phyloP scores from a whole-genome alignment of 805 yeast genomes.

The Candida railenensis region DNA sequence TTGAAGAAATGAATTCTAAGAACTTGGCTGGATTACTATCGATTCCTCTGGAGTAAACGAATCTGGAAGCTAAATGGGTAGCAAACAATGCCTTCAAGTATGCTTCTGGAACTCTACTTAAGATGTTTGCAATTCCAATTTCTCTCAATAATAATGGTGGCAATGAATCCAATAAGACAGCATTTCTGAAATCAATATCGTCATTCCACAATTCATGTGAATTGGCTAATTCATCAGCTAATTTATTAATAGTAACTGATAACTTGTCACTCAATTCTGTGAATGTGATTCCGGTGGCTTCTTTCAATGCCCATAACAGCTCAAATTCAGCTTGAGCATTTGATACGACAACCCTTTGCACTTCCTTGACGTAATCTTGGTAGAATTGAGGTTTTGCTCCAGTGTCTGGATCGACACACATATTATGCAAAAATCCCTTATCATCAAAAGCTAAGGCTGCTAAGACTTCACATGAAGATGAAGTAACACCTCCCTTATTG shows the following conservation, averaged over 20 bases:
- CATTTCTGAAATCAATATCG: constrained; percentile 73
- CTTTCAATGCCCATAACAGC: constrained; percentile 77
- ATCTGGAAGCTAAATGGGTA: constrained; percentile 77
- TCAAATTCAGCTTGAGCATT: constrained; percentile 87
- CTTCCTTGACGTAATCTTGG: constrained; percentile 78
- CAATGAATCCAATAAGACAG: constrained; percentile 71
- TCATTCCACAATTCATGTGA: constrained; percentile 83
- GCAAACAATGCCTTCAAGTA: constrained; percentile 89
- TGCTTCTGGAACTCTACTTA: constrained; percentile 79
- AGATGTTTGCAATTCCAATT: constrained; percentile 65
- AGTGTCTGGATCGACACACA: constrained; percentile 66
- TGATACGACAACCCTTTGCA: constrained; percentile 67
- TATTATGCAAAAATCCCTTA: constrained; percentile 70
- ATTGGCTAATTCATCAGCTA: constrained; percentile 80
- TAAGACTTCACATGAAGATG: constrained; percentile 91
- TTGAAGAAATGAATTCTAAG: constrained; percentile 63
- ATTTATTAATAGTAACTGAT: constrained; percentile 77
- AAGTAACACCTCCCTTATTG: constrained; percentile 98
- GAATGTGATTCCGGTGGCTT: constrained; percentile 60
- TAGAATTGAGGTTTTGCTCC: constrained; percentile 69
- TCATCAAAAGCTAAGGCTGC: constrained; percentile 93
- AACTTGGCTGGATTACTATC: constrained; percentile 79
- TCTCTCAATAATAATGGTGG: constrained; percentile 69
- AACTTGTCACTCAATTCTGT: constrained; percentile 77
- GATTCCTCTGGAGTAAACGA: constrained; percentile 79